Evolutionary conservation across 2,329 filamentous ascomycete species (phyloP).

Genomic region (Fusarium denticulatum): DNA sequence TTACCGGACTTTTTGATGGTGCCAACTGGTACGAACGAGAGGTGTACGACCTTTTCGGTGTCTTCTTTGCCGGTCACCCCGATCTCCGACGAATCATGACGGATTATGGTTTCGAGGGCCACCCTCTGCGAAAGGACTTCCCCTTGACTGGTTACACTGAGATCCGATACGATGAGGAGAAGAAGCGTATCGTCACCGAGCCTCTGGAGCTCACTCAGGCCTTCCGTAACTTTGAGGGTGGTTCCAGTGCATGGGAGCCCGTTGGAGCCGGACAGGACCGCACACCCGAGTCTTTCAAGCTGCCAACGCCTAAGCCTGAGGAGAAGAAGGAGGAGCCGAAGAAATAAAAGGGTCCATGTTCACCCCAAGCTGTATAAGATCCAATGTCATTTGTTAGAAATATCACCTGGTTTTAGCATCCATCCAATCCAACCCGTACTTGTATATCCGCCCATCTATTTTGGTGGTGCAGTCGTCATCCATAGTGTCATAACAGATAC

Average conservation of each 20-base stretch:
- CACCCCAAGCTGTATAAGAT: constrained; percentile 46
- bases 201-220: constrained; percentile 97
- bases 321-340: constrained; percentile 90
- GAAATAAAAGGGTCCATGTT: constrained; percentile 69
- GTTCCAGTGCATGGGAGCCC: constrained; percentile 76
- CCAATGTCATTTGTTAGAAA: constrained; percentile 45
- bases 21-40: constrained; percentile 99
- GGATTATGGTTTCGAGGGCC: constrained; percentile 98
- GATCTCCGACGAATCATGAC: constrained; percentile 98
- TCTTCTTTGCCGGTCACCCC: constrained; percentile 95
- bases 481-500: constrained; percentile 15
- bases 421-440: background rate
- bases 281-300: constrained; percentile 89
- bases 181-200: constrained; percentile 99
- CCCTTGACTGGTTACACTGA: constrained; percentile 98
- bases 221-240: constrained; percentile 97
- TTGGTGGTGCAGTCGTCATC: constrained; percentile 13
- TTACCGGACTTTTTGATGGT: constrained; percentile 88
- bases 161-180: constrained; percentile 98
- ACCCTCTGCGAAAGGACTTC: constrained; percentile 97
- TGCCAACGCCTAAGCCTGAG: constrained; percentile 95
- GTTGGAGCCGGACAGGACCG: constrained; percentile 76
- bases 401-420: constrained; percentile 42
- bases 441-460: constrained; percentile 1
- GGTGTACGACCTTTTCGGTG: constrained; percentile 96